These are phyloP conservation scores for Collybia mongolica DNA, from an alignment of 768 basidiomycete genomes.

Conservation along the genomic window DNA sequence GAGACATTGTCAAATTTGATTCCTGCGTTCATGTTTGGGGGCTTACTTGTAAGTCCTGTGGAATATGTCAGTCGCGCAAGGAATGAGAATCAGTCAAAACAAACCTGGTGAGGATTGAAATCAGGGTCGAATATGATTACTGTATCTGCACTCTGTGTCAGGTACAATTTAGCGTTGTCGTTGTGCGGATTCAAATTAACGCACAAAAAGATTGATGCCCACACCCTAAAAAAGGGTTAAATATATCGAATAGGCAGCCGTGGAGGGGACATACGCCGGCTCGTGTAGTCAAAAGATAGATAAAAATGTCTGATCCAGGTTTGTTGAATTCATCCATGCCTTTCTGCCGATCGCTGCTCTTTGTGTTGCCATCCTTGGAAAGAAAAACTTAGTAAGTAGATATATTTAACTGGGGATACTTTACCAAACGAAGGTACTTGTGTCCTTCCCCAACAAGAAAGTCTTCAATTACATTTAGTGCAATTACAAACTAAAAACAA, in stretches of 20 bases:
- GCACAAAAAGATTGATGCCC: constrained; percentile 77
- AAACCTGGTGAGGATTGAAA: constrained; percentile 94
- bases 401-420: constrained; percentile 12
- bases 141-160: constrained; percentile 79
- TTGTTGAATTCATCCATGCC: constrained; percentile 95
- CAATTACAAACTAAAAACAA: constrained; percentile 76
- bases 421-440: constrained; percentile 76
- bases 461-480: constrained; percentile 85
- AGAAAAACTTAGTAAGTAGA: constrained; percentile 1
- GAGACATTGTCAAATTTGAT: constrained; percentile 6
- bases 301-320: constrained; percentile 81
- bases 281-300: constrained; percentile 89
- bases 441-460: constrained; percentile 80
- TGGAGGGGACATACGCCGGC: constrained; percentile 59
- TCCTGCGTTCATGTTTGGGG: background rate
- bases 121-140: constrained; percentile 95
- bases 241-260: background rate
- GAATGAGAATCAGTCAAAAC: constrained; percentile 14
- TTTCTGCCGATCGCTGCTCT: constrained; percentile 83
- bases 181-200: constrained; percentile 20
- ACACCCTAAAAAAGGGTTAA: constrained; percentile 53
- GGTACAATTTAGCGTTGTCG: constrained; percentile 18
- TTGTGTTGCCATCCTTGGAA: constrained; percentile 86
- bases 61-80: background rate
- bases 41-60: constrained; percentile 82